Evolutionary conservation across 2,329 filamentous ascomycete genomes (phyloP), one percentile per base, ranked within the genome.

Genomic region (Arthrobotrys sphaeroides): DNA sequence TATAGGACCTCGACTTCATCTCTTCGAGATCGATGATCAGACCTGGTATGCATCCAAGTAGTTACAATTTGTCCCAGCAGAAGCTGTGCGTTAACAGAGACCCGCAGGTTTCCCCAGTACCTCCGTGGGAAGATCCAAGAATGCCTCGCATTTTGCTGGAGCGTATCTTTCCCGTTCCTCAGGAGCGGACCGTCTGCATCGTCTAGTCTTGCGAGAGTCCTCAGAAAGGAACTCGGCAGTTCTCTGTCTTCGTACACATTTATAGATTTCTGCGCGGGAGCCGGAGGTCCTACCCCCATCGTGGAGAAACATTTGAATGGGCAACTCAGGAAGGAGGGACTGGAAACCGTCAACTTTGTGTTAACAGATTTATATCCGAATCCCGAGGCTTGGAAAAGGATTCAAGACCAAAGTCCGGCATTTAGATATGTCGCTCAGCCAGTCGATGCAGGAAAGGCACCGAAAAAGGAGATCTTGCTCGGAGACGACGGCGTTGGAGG

Each of bases 231-330:
- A 43, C 84, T 90, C 12, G 84, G 85, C 36, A 73, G 80, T 3
- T 80, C 83, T 24, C 83, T 88, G 0, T 82, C 84, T 16, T 82
- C 84, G 1, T 89, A 90, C 81, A 88, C 86, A 16, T 89, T 91
- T 78, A 86, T 93, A 76, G 91, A 94, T 83, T 91, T 93, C 82
- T 92, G 90, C 81, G 89, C 90, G 1, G 91, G 91, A 60, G 89
- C 87, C 12, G 91, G 91, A 42, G 91, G 91, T 0, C 90, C 90
- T 0, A 91, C 89, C 1, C 89, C 89, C 0, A 84, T 83, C 40
- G 88, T 91, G 59, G 89, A 90, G 81, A 84, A 83, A 9, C 83
- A 85, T 43, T 80, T 91, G 77, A 91, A 91, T 81, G 76, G 80
- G 5, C 73, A 55, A 40, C 36, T 68, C 10, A 60, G 3, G 5